Base-by-base conservation (phyloP, 768 basidiomycete genomes). In the Cystofilobasidium macerans region DNA sequence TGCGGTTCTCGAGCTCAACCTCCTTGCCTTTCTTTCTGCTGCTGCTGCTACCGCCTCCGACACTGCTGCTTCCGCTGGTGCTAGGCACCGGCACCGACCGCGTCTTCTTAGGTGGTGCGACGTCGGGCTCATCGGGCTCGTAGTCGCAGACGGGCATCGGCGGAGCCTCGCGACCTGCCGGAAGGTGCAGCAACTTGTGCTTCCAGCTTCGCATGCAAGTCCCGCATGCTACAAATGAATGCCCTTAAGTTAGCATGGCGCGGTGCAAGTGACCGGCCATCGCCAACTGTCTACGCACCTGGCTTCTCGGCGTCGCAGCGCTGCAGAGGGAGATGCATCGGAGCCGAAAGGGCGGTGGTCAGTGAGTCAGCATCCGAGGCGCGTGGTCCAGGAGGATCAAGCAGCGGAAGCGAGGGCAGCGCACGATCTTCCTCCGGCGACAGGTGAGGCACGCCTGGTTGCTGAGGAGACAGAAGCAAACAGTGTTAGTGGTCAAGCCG, bases 221-320 rank as follows among this genome's bases (percentile, higher is more conserved):
- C 22, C 16, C 35, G 28, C 58, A 59, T 18, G 58, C 58, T n/a
- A n/a, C n/a, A n/a, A n/a, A n/a, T n/a, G n/a, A n/a, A n/a, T n/a
- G n/a, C n/a, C n/a, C n/a, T n/a, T n/a, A n/a, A n/a, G n/a, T n/a
- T n/a, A n/a, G n/a, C n/a, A n/a, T n/a, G n/a, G n/a, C n/a, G n/a
- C n/a, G n/a, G n/a, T n/a, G n/a, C n/a, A n/a, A n/a, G n/a, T n/a
- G n/a, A n/a, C n/a, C n/a, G n/a, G n/a, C n/a, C n/a, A n/a, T n/a
- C n/a, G n/a, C n/a, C n/a, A n/a, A n/a, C n/a, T n/a, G n/a, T n/a
- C n/a, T n/a, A n/a, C n/a, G n/a, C n/a, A n/a, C n/a, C n/a, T 3
- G 58, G 58, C 58, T 59, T 59, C 58, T 59, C 58, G 36, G 58
- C 58, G 36, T 38, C 36, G 36, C 58, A 59, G 7, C 36, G 35